Base-by-base conservation (phyloP, 148 eudicot species). In the Arbutus unedo region DNA sequence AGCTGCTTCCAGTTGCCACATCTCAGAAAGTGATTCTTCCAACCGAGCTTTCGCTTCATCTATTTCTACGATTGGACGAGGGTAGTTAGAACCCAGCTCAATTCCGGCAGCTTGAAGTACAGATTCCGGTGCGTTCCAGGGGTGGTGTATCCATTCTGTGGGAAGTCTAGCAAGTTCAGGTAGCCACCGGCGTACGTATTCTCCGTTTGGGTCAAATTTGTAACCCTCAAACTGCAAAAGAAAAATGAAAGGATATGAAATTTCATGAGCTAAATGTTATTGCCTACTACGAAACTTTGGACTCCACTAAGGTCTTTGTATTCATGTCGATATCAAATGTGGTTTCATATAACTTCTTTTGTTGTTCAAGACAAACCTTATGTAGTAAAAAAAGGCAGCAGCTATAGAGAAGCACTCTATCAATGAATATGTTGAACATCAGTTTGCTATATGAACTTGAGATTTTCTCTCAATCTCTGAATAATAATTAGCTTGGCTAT, bases 121-220 rank as follows among this genome's bases (percentile, higher is more conserved):
- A 23, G 84, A 90, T 84, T 92, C 94, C 11, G 99, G 98, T 43
- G 98, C 96, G 81, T 96, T 83, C 98, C 98, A 96, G 6, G 99
- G 99, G 70, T 93, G 99, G 82, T 96, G 99, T 82, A 96, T 96
- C 99, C 99, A 96, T 67, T 93, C 98, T 53, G 98, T 96, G 19
- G 99, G 97, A 50, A 96, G 88, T 84, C 99, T 88, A 48, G 98
- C 90, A 19, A 96, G 98, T 78, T 96, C 99, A 48, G 99, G 99
- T 79, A 96, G 93, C 99, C 99, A 96, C 68, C 99, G 82, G 54
- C 99, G 89, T 67, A 93, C 98, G 77, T 94, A 96, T 74, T 94
- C 99, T 74, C 98, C 99, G 25, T 93, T 85, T 5, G 99, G 99
- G 79, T 96, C 99, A 73, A 89, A 96, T 79, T 94, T 96, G 90